Percentiles rank a stretch among this genome's conserved stretches.
Conservation (phyloP, 2,329 filamentous ascomycete species). For the Scopulariopsis brevicaulis region DNA sequence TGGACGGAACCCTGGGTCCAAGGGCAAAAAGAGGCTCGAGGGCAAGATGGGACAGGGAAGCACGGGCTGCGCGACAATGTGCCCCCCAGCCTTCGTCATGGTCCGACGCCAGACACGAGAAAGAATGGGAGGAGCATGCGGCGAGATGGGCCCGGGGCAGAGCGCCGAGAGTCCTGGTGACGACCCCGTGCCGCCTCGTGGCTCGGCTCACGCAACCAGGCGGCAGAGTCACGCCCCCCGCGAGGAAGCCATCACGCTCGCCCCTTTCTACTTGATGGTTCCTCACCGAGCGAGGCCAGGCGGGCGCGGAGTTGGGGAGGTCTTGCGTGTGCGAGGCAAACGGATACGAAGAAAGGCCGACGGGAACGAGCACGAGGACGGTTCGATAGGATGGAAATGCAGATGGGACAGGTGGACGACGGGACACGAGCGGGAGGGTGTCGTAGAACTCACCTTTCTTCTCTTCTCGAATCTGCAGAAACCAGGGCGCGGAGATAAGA, state of each 20-base stretch:
- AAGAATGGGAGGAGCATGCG: neutral
- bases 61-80: neutral
- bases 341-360: neutral
- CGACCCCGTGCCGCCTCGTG: neutral
- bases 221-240: neutral
- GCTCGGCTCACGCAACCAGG: constrained; percentile 2
- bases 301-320: neutral
- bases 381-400: neutral
- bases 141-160: neutral
- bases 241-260: neutral
- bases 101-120: neutral
- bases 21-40: neutral
- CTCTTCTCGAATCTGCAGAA: neutral
- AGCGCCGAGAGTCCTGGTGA: neutral
- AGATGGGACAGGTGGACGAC: neutral
- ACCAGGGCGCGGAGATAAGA: neutral
- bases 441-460: constrained; percentile 1
- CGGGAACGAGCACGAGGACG: neutral
- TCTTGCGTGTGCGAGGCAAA: constrained; percentile 1
- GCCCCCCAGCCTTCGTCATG: neutral
- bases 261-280: neutral
- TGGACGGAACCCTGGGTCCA: neutral
- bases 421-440: neutral
- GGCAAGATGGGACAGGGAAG: neutral
- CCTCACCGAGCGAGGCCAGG: constrained; percentile 1